A percentile compares a stretch with the other conserved stretches of the same genome.
Evolutionary conservation across 176 grass and related monocot species (phyloP).

Genomic region (Stipa capillata): DNA sequence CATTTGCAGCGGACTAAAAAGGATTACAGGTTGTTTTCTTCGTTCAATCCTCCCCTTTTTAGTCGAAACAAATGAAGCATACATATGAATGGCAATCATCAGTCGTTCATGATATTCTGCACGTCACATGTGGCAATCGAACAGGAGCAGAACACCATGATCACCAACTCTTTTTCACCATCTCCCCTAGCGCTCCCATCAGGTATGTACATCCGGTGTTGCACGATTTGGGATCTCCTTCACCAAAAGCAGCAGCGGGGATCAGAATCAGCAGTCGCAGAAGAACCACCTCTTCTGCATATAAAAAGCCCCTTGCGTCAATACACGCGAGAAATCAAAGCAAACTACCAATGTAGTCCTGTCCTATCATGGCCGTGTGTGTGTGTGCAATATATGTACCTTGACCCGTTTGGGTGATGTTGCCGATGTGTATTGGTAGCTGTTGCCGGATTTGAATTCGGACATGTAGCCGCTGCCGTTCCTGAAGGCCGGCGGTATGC

Average conservation of each 20-base stretch:
- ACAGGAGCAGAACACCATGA: background rate
- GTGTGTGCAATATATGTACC: background rate
- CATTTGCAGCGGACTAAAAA: background rate
- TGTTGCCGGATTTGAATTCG: background rate
- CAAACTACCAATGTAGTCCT: accelerated
- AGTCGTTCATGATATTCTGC: background rate
- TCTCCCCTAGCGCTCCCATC: background rate
- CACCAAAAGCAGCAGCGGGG: background rate
- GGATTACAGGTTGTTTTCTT: background rate
- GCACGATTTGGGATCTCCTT: background rate
- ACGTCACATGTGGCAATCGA: background rate
- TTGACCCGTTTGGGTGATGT: conserved; percentile 19
- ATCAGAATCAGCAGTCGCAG: conserved; percentile 18
- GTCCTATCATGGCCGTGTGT: background rate
- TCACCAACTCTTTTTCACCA: background rate
- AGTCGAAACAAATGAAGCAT: background rate
- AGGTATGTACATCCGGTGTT: background rate
- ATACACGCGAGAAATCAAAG: background rate
- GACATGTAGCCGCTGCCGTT: background rate
- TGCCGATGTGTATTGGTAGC: background rate
- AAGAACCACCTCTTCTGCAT: conserved; percentile 34
- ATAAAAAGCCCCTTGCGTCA: background rate
- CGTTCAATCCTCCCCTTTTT: background rate
- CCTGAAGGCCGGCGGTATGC: conserved; percentile 27
- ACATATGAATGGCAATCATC: background rate